phyloP scores from a whole-genome alignment of 2,329 filamentous ascomycete genomes.

The Hypoxylon sp. region DNA sequence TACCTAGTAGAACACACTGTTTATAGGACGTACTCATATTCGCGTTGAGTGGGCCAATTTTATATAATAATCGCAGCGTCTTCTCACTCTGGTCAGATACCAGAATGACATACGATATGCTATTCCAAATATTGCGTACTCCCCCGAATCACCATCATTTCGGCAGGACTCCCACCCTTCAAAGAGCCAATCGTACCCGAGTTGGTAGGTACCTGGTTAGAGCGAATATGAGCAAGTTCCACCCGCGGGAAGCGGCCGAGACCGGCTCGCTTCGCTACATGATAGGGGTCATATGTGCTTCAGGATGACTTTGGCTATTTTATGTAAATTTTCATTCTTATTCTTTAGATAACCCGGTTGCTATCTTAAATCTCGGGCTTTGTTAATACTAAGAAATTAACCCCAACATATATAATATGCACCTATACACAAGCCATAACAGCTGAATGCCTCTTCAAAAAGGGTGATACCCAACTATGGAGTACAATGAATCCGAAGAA shows the following conservation, averaged over 20 bases:
- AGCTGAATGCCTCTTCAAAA: too few relatives aligned
- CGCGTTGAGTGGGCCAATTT: background rate
- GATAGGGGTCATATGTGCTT: background rate
- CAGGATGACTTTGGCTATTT: background rate
- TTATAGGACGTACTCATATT: background rate
- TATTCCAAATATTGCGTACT: background rate
- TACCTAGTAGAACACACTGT: background rate
- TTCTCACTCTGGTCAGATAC: background rate
- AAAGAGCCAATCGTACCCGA: background rate
- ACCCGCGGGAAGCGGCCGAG: background rate
- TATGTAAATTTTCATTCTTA: background rate
- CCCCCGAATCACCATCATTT: background rate
- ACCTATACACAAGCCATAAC: too few relatives aligned
- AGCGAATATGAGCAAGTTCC: slow-evolving; percentile 29
- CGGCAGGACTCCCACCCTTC: background rate
- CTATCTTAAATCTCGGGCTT: too few relatives aligned
- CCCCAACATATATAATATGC: too few relatives aligned
- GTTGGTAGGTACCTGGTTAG: background rate
- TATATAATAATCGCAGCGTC: background rate
- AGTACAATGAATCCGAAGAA: too few relatives aligned
- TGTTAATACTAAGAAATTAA: too few relatives aligned
- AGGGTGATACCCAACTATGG: too few relatives aligned
- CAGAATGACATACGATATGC: background rate
- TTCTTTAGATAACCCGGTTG: too few relatives aligned
- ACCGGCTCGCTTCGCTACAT: background rate